Percentiles rank a stretch among this genome's conserved stretches.
Evolutionary conservation across 371 early-diverging fungal genomes (phyloP).

Genomic region (Mucor piriformis): DNA sequence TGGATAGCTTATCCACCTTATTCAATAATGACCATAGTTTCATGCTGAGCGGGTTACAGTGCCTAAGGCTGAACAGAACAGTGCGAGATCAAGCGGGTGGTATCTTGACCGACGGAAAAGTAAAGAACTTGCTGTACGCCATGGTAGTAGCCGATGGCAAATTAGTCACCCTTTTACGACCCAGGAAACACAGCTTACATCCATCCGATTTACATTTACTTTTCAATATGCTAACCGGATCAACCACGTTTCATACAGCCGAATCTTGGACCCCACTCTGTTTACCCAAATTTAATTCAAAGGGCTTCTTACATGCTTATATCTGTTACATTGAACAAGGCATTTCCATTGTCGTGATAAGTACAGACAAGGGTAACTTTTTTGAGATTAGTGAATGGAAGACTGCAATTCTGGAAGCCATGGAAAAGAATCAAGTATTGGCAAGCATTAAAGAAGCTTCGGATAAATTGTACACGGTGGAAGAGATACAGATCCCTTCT

Average conservation of each 20-base stretch:
- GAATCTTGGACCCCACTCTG: conserved; percentile 97
- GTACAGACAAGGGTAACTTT: conserved; percentile 83
- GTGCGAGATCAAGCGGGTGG: conserved; percentile 70
- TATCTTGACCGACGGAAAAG: conserved; percentile 57
- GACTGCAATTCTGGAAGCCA: conserved; percentile 55
- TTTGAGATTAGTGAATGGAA: conserved; percentile 79
- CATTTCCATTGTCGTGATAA: conserved; percentile 74
- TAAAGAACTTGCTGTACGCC: conserved; percentile 63
- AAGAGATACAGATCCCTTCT: conserved; percentile 68
- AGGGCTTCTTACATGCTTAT: conserved; percentile 89
- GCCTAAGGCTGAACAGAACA: conserved; percentile 67
- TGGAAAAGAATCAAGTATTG: conserved; percentile 34
- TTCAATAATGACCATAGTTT: conserved; percentile 75
- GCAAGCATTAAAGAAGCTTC: conserved; percentile 32
- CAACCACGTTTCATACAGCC: conserved; percentile 71
- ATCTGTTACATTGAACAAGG: conserved; percentile 77
- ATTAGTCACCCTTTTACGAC: conserved; percentile 78
- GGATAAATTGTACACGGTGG: conserved; percentile 43
- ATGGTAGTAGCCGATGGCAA: conserved; percentile 77
- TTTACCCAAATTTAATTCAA: conserved; percentile 87
- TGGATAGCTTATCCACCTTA: conserved; percentile 77
- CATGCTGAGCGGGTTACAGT: conserved; percentile 80
- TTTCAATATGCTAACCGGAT: conserved; percentile 81
- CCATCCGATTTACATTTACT: conserved; percentile 85
- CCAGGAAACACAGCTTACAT: conserved; percentile 78